Evolutionary conservation across 805 yeast genomes (phyloP).

Genomic region (Myxozyma melibiosi): DNA sequence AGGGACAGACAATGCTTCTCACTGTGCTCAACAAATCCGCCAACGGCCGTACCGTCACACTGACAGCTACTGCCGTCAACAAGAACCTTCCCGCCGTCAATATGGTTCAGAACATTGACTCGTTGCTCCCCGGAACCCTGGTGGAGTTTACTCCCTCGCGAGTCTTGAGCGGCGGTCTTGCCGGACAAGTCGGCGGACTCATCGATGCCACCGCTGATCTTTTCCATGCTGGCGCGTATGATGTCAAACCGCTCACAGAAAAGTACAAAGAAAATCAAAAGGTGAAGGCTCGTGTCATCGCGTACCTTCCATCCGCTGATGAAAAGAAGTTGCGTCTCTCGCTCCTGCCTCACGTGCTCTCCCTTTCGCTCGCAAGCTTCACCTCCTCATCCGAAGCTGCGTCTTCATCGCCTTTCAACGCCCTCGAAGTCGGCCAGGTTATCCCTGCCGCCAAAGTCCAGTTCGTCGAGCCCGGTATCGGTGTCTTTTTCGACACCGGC

Average conservation of each 20-base stretch:
- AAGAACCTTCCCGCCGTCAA: slow-evolving; percentile 56
- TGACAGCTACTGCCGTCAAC: slow-evolving; percentile 52
- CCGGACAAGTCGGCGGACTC: slow-evolving; percentile 62
- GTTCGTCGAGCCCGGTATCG: slow-evolving; percentile 49
- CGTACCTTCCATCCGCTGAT: slow-evolving; percentile 31
- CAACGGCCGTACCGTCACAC: slow-evolving; percentile 60
- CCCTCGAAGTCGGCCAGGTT: slow-evolving; percentile 76
- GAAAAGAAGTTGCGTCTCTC: slow-evolving; percentile 65
- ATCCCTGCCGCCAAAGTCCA: slow-evolving; percentile 60
- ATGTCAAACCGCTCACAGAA: slow-evolving; percentile 54
- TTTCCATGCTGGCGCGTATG: slow-evolving; percentile 60
- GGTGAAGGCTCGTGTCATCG: slow-evolving; percentile 27
- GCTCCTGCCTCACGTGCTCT: slow-evolving; percentile 56
- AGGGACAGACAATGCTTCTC: slow-evolving; percentile 73
- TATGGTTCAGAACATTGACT: slow-evolving; percentile 57
- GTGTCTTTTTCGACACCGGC: slow-evolving; percentile 51
- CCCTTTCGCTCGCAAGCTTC: slow-evolving; percentile 38
- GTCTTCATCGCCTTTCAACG: slow-evolving; percentile 49
- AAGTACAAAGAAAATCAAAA: slow-evolving; percentile 67
- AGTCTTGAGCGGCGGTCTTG: slow-evolving; percentile 61
- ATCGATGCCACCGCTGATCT: slow-evolving; percentile 70
- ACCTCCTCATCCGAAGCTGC: not conserved
- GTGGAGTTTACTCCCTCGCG: slow-evolving; percentile 73
- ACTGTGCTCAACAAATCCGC: slow-evolving; percentile 53
- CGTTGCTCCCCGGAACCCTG: slow-evolving; percentile 81